Conservation (phyloP, 2,329 filamentous ascomycete genomes). For the Zelopaecilomyces penicillatus region DNA sequence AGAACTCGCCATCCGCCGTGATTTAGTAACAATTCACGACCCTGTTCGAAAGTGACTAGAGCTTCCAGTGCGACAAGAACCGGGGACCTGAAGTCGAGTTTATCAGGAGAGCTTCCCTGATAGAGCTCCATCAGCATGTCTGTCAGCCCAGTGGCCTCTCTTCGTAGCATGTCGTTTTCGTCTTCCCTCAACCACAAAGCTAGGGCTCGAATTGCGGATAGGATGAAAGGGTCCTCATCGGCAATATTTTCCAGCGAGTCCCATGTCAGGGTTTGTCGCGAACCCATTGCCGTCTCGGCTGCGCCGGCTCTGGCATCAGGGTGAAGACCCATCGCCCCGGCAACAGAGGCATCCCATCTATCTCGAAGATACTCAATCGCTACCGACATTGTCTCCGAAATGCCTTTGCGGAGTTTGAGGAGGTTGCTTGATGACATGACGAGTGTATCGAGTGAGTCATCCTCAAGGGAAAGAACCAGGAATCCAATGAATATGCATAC, state of each 20-base stretch:
- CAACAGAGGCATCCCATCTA: slow-evolving; percentile 59
- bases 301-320: slow-evolving; percentile 41
- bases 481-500: slow-evolving; percentile 52
- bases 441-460: slow-evolving; percentile 31
- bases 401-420: slow-evolving; percentile 49
- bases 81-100: slow-evolving; percentile 47
- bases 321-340: slow-evolving; percentile 53
- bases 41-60: slow-evolving; percentile 40
- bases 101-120: slow-evolving; percentile 23
- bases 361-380: slow-evolving; percentile 60
- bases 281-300: slow-evolving; percentile 36
- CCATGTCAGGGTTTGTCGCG: slow-evolving; percentile 46
- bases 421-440: slow-evolving; percentile 50
- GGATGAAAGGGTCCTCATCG: slow-evolving; percentile 48
- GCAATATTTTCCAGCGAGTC: slow-evolving; percentile 42
- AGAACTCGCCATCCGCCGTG: slow-evolving; percentile 48
- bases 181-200: slow-evolving; percentile 64
- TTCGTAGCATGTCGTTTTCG: slow-evolving; percentile 49
- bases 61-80: slow-evolving; percentile 53
- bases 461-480: slow-evolving; percentile 46
- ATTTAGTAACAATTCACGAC: slow-evolving; percentile 37
- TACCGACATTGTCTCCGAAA: slow-evolving; percentile 55
- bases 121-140: slow-evolving; percentile 60
- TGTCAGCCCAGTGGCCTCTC: slow-evolving; percentile 48
- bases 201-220: slow-evolving; percentile 49